Evolutionary conservation across 495 filamentous ascomycete genomes (phyloP).

Genomic region (Filosporella fistucella): DNA sequence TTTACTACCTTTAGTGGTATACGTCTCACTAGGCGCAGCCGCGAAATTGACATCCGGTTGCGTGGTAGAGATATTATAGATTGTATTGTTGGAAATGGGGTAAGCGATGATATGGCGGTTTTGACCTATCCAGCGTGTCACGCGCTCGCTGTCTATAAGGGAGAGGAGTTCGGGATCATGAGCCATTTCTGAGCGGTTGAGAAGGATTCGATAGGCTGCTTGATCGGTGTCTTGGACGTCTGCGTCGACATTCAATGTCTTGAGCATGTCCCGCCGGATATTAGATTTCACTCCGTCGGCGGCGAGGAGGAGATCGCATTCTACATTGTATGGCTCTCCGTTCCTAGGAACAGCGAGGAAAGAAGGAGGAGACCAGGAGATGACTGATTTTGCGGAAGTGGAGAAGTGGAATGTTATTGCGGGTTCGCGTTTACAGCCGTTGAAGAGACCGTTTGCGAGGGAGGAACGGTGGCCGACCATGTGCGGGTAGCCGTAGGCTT

Average conservation of each 20-base stretch:
- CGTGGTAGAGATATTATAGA: conserved; percentile 74
- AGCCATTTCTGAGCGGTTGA: conserved; percentile 60
- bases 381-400: conserved; percentile 44
- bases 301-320: conserved; percentile 65
- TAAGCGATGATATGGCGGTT: conserved; percentile 81
- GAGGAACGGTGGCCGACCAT: conserved; percentile 74
- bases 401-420: conserved; percentile 66
- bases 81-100: conserved; percentile 64
- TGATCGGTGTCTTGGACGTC: conserved; percentile 67
- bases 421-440: conserved; percentile 57
- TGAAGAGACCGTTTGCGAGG: conserved; percentile 64
- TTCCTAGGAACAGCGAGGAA: conserved; percentile 55
- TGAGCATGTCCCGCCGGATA: conserved; percentile 59
- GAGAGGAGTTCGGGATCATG: conserved; percentile 59
- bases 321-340: conserved; percentile 47
- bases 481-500: conserved; percentile 68
- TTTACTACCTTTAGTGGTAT: conserved; percentile 71
- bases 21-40: conserved; percentile 65
- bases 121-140: conserved; percentile 74
- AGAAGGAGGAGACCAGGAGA: conserved; percentile 45
- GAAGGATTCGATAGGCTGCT: conserved; percentile 80
- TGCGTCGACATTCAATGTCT: conserved; percentile 44
- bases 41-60: conserved; percentile 74
- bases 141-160: conserved; percentile 60
- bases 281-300: conserved; percentile 70